Evolutionary conservation across 2,329 filamentous ascomycete genomes (phyloP).

Genomic region (Fusarium napiforme): DNA sequence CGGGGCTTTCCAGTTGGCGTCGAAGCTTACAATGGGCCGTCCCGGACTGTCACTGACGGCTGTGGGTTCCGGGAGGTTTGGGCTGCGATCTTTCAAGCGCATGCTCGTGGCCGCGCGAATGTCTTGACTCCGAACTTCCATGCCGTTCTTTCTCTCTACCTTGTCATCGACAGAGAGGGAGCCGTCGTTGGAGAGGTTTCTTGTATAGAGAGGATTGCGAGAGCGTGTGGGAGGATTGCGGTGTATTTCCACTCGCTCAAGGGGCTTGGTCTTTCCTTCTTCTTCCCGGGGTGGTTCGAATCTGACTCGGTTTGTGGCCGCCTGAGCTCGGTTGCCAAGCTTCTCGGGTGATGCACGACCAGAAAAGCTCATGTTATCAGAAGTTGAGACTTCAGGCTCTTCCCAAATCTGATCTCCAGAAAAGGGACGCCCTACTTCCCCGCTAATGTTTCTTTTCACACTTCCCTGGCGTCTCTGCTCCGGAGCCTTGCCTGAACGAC

Average conservation of each 20-base stretch:
- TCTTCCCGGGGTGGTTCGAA: constrained; percentile 57
- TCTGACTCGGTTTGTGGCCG: constrained; percentile 48
- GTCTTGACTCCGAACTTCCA: constrained; percentile 87
- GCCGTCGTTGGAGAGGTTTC: constrained; percentile 62
- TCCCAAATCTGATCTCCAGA: constrained; percentile 88
- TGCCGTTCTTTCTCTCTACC: constrained; percentile 75
- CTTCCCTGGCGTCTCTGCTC: constrained; percentile 69
- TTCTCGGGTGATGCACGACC: constrained; percentile 49
- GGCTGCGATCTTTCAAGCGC: constrained; percentile 84
- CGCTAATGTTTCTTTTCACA: constrained; percentile 76
- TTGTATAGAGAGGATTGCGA: constrained; percentile 81
- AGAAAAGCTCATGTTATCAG: constrained; percentile 23
- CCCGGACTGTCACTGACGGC: constrained; percentile 91
- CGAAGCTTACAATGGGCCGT: constrained; percentile 97
- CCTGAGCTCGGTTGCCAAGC: constrained; percentile 49
- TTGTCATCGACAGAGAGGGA: constrained; percentile 52
- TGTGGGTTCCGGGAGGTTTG: constrained; percentile 86
- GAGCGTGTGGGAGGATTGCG: constrained; percentile 86
- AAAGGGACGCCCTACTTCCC: constrained; percentile 73
- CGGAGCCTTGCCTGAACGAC: constrained; percentile 50
- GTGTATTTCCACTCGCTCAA: constrained; percentile 77
- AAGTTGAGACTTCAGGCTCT: constrained; percentile 70
- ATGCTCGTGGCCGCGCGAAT: constrained; percentile 92
- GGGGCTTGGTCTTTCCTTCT: constrained; percentile 49
- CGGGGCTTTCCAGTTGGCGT: constrained; percentile 81